These are phyloP conservation scores for Sugiyamaella grinbergsii DNA, from an alignment of 1,139 yeast species.

Conservation along the genomic window DNA sequence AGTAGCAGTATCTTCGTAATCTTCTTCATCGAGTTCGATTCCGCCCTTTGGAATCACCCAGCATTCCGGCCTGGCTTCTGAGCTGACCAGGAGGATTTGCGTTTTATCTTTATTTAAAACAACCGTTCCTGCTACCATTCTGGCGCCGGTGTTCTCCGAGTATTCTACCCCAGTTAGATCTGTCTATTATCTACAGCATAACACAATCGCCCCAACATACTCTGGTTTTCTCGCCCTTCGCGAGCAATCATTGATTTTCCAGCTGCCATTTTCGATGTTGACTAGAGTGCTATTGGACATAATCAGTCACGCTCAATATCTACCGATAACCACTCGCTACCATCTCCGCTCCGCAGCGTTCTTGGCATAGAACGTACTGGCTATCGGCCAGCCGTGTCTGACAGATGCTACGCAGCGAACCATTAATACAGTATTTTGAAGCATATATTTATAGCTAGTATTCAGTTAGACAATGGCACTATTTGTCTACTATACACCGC, in stretches of 20 bases:
- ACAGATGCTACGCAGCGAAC: too few species aligned
- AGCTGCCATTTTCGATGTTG: constrained; percentile 12
- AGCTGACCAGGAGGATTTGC: constrained; percentile 74
- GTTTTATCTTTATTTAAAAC: constrained; percentile 60
- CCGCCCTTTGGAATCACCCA: constrained; percentile 99
- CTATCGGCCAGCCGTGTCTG: too few species aligned
- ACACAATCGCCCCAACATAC: constrained; percentile 25
- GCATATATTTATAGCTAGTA: too few species aligned
- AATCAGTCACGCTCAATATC: too few species aligned
- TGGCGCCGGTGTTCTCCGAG: constrained; percentile 62
- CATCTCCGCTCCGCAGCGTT: too few species aligned
- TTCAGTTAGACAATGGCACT: too few species aligned
- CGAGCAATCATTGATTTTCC: constrained; percentile 42
- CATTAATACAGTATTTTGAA: too few species aligned
- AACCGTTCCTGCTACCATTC: constrained; percentile 90
- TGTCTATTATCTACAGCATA: not conserved
- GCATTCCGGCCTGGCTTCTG: constrained; percentile 62
- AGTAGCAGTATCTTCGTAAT: constrained; percentile 55
- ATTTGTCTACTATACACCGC: too few species aligned
- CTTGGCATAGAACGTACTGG: too few species aligned
- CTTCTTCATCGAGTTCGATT: constrained; percentile 78
- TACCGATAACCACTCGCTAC: too few species aligned
- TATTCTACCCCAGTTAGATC: constrained; percentile 41
- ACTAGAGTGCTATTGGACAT: too few species aligned
- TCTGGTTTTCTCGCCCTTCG: constrained; percentile 51